phyloP scores from a whole-genome alignment of 208 protist species.

The Blechomonas ayalai region DNA sequence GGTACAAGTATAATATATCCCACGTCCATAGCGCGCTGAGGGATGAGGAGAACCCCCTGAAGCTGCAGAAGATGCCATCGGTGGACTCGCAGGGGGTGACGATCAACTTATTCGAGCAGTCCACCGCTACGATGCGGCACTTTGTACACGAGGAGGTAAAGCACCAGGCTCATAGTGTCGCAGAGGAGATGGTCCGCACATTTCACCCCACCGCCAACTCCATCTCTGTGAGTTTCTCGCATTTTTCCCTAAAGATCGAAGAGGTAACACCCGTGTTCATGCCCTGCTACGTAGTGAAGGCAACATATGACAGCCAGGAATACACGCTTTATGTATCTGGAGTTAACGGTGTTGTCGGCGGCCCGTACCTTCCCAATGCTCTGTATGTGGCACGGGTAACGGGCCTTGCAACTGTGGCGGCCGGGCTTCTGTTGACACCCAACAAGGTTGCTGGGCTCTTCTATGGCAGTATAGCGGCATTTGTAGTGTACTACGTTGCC shows the following conservation, averaged over 20 bases:
- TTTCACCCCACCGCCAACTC: slow-evolving; percentile 51
- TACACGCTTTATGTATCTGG: slow-evolving; percentile 84
- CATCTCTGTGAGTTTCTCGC: slow-evolving; percentile 44
- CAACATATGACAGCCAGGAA: slow-evolving; percentile 50
- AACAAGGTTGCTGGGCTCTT: slow-evolving; percentile 66
- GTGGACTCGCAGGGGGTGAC: slow-evolving; percentile 60
- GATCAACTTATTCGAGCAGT: slow-evolving; percentile 87
- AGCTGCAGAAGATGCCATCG: slow-evolving; percentile 41
- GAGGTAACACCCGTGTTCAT: slow-evolving; percentile 72
- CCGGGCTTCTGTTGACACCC: slow-evolving; percentile 33
- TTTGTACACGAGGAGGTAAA: slow-evolving; percentile 53
- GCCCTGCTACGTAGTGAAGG: slow-evolving; percentile 80
- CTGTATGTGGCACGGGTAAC: slow-evolving; percentile 47
- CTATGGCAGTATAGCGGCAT: slow-evolving; percentile 22
- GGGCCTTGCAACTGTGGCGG: slow-evolving; percentile 14
- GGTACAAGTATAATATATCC: slow-evolving; percentile 87
- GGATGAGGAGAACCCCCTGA: slow-evolving; percentile 39
- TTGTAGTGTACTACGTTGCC: slow-evolving; percentile 56
- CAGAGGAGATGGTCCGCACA: slow-evolving; percentile 31
- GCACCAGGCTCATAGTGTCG: slow-evolving; percentile 39
- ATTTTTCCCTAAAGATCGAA: slow-evolving; percentile 46
- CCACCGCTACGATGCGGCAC: slow-evolving; percentile 43
- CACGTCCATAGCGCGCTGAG: slow-evolving; percentile 64
- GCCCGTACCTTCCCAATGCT: slow-evolving; percentile 74
- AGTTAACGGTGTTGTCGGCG: slow-evolving; percentile 43